A percentile compares a stretch with the other conserved stretches of the same genome.
Evolutionary conservation across 2,329 filamentous ascomycete genomes (phyloP).

Genomic region (Calonectria hongkongensis): DNA sequence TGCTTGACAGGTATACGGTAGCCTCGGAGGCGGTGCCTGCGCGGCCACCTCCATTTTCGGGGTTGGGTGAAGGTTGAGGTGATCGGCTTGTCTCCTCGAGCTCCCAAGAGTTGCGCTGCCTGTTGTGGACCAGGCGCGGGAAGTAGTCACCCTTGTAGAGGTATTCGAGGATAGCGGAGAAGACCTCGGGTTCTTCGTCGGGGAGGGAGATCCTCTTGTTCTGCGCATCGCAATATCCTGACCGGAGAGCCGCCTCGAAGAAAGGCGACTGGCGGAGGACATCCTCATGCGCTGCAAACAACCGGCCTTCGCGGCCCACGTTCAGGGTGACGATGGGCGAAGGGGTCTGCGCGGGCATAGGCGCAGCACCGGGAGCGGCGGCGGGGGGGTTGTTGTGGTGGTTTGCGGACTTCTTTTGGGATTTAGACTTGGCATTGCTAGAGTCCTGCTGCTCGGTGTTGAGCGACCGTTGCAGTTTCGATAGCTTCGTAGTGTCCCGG

Average conservation of each 20-base stretch:
- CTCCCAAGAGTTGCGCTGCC: constrained; percentile 90
- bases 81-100: constrained; percentile 80
- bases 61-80: constrained; percentile 72
- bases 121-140: constrained; percentile 90
- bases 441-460: constrained; percentile 69
- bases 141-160: constrained; percentile 98
- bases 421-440: constrained; percentile 49
- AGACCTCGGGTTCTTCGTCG: constrained; percentile 90
- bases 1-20: constrained; percentile 82
- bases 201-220: constrained; percentile 85
- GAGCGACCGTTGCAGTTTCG: constrained; percentile 90
- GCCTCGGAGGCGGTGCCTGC: constrained; percentile 67
- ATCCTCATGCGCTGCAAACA: constrained; percentile 97
- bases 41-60: constrained; percentile 66
- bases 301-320: constrained; percentile 87
- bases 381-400: constrained; percentile 13
- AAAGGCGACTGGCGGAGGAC: constrained; percentile 90
- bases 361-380: constrained; percentile 41
- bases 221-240: constrained; percentile 83
- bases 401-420: constrained; percentile 43
- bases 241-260: constrained; percentile 83
- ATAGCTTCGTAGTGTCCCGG: constrained; percentile 86
- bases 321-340: constrained; percentile 90
- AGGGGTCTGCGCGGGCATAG: constrained; percentile 63
- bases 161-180: constrained; percentile 95